Conservation (phyloP, 2,329 filamentous ascomycete genomes). For the Thielaviopsis euricoi region DNA sequence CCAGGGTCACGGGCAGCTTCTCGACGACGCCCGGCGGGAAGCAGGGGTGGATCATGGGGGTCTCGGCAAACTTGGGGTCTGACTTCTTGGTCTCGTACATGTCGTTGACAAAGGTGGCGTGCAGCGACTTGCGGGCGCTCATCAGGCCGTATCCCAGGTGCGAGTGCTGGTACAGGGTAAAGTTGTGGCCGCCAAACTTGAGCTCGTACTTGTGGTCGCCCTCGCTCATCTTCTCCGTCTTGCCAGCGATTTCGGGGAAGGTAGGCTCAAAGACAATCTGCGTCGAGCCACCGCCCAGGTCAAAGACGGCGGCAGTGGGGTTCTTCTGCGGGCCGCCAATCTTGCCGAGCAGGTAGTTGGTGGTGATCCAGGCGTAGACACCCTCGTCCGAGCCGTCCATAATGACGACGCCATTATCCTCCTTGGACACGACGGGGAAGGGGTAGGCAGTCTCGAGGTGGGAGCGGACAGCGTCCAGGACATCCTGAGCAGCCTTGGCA, state of each 20-base stretch:
- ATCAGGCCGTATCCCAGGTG: conserved; percentile 95
- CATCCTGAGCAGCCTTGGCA: conserved; percentile 61
- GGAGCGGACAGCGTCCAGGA: conserved; percentile 66
- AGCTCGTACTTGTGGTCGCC: conserved; percentile 95
- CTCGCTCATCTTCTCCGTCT: conserved; percentile 68
- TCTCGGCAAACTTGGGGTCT: conserved; percentile 49
- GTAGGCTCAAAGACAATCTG: conserved; percentile 98
- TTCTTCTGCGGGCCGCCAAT: conserved; percentile 84
- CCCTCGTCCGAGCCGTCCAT: conserved; percentile 97
- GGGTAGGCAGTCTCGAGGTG: conserved; percentile 81
- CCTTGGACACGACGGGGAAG: conserved; percentile 79
- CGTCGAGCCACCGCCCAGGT: conserved; percentile 90
- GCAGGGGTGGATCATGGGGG: conserved; percentile 69
- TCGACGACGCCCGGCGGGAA: conserved; percentile 59
- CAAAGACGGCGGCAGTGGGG: conserved; percentile 85
- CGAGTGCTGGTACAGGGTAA: conserved; percentile 93
- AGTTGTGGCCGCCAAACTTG: conserved; percentile 75
- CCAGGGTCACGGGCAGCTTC: conserved; percentile 56
- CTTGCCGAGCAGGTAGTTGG: conserved; percentile 95
- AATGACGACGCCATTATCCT: conserved; percentile 78
- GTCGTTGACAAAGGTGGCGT: conserved; percentile 57
- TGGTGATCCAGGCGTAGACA: conserved; percentile 97
- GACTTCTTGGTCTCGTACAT: conserved; percentile 46
- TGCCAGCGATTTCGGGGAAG: conserved; percentile 56
- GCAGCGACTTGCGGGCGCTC: conserved; percentile 78